These are phyloP conservation scores for Hirsutella thompsonii DNA, from an alignment of 2,329 filamentous ascomycete genomes.

Conservation along the genomic window DNA sequence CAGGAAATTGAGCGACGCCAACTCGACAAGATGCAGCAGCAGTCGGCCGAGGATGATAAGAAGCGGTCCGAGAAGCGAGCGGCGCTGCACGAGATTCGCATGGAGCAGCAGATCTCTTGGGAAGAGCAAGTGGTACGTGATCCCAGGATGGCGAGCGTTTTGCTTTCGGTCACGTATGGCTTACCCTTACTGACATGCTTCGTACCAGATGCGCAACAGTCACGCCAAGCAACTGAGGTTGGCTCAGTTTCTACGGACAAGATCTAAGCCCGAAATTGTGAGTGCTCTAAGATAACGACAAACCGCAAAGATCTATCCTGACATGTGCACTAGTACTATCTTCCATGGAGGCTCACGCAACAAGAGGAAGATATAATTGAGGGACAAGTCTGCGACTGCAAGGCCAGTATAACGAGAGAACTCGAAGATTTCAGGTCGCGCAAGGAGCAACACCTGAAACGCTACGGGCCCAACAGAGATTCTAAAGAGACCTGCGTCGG, in stretches of 20 bases:
- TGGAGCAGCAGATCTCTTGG: slow-evolving; percentile 58
- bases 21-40: slow-evolving; percentile 60
- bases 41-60: slow-evolving; percentile 59
- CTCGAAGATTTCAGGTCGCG: slow-evolving; percentile 44
- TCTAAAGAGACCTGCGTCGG: slow-evolving; percentile 15
- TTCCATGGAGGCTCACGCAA: slow-evolving; percentile 62
- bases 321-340: slow-evolving; percentile 53
- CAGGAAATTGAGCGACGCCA: slow-evolving; percentile 74
- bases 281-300: no score
- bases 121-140: slow-evolving; percentile 59
- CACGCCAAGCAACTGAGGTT: slow-evolving; percentile 60
- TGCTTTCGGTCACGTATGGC: no score
- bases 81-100: slow-evolving; percentile 46
- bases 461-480: slow-evolving; percentile 11
- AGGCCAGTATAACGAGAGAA: slow-evolving; percentile 53
- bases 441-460: slow-evolving; percentile 24
- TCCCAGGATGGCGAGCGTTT: no score
- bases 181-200: not conserved
- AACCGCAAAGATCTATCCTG: no score
- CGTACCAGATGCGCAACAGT: slow-evolving; percentile 55
- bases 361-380: slow-evolving; percentile 60
- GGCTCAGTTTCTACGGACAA: slow-evolving; percentile 64
- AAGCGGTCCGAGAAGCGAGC: slow-evolving; percentile 52
- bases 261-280: slow-evolving; percentile 60
- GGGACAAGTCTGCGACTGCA: slow-evolving; percentile 53